phyloP scores from a whole-genome alignment of 2,329 filamentous ascomycete species.

The Cladosporium sp. region DNA sequence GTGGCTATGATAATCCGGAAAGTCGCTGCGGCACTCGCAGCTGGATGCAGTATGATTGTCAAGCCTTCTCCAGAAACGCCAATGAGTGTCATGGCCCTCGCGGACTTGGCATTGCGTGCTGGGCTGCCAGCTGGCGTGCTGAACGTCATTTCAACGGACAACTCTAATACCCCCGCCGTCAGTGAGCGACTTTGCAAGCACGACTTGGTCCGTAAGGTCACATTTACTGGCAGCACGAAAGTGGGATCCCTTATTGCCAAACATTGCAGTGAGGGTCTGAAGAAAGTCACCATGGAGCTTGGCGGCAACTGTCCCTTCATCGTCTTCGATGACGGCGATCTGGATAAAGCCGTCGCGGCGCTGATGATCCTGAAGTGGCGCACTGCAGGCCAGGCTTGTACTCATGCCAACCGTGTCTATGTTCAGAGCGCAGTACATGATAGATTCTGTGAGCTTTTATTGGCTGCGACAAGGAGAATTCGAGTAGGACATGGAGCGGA shows the following conservation, averaged over 20 bases:
- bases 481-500: slow-evolving; percentile 63
- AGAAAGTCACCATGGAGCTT: slow-evolving; percentile 57
- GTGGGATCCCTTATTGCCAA: slow-evolving; percentile 52
- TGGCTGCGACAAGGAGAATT: slow-evolving; percentile 54
- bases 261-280: slow-evolving; percentile 42
- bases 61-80: slow-evolving; percentile 56
- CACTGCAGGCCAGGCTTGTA: slow-evolving; percentile 55
- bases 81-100: slow-evolving; percentile 54
- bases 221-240: slow-evolving; percentile 69
- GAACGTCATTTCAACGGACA: slow-evolving; percentile 61
- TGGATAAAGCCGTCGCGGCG: slow-evolving; percentile 45
- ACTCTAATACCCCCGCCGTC: slow-evolving; percentile 45
- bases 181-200: slow-evolving; percentile 65
- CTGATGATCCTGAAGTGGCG: slow-evolving; percentile 59
- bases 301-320: slow-evolving; percentile 56
- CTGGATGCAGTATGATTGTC: slow-evolving; percentile 53
- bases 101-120: slow-evolving; percentile 62
- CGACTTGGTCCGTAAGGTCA: slow-evolving; percentile 65
- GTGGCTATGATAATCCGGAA: slow-evolving; percentile 71
- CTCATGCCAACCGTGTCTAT: slow-evolving; percentile 51
- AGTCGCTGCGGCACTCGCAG: slow-evolving; percentile 61
- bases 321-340: slow-evolving; percentile 40
- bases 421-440: slow-evolving; percentile 54
- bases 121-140: slow-evolving; percentile 73
- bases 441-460: slow-evolving; percentile 58